Percentiles rank a stretch among this genome's conserved stretches.
Evolutionary conservation across 768 basidiomycete genomes (phyloP).

Genomic region (Serpula lacrymans): DNA sequence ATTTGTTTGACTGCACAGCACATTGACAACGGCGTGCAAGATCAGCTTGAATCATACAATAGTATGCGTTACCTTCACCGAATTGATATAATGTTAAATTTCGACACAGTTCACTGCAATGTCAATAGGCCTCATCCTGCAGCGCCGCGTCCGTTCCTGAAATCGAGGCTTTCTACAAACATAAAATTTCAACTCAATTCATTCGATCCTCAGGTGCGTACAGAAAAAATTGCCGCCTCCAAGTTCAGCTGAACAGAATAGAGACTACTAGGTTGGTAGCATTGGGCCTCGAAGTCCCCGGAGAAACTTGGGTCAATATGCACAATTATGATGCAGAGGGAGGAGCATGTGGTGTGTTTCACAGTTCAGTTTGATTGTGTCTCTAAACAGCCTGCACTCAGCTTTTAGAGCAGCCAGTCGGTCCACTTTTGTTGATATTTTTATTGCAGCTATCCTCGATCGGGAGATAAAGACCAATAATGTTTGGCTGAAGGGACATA

Average conservation of each 20-base stretch:
- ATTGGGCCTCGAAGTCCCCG: conserved; percentile 43
- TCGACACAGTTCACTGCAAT: conserved; percentile 45
- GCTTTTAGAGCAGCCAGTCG: neutral
- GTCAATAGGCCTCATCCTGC: conserved; percentile 48
- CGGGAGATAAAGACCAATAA: conserved; percentile 30
- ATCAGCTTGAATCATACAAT: conserved; percentile 64
- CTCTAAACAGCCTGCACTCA: conserved; percentile 49
- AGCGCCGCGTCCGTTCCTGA: conserved; percentile 50
- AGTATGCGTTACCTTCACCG: conserved; percentile 32
- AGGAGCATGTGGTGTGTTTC: conserved; percentile 32
- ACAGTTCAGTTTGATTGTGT: conserved; percentile 31
- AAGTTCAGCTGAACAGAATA: neutral
- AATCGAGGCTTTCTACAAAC: conserved; percentile 44
- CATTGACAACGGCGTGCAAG: conserved; percentile 57
- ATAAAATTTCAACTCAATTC: conserved; percentile 53
- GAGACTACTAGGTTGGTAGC: conserved; percentile 39
- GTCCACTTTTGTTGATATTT: no score
- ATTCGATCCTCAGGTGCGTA: conserved; percentile 42
- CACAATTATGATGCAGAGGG: conserved; percentile 37
- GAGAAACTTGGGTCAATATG: conserved; percentile 41
- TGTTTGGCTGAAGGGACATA: conserved; percentile 56
- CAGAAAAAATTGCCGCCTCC: neutral
- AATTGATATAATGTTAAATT: neutral
- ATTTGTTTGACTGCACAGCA: conserved; percentile 35
- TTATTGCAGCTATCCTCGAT: neutral